phyloP scores from a whole-genome alignment of 345 rosid species.

The Cardamine occulta region DNA sequence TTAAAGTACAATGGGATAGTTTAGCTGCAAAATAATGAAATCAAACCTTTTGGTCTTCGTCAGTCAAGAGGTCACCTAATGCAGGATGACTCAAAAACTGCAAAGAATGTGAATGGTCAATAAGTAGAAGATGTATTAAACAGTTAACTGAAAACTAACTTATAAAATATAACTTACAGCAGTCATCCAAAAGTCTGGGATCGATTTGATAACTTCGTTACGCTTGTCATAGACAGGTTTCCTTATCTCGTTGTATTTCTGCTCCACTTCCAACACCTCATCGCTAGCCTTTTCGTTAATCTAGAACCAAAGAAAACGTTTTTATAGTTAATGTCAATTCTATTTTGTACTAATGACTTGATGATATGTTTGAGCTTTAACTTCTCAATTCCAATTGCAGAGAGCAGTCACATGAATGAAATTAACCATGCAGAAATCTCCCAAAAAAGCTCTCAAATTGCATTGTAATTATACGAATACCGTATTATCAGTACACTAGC shows the following conservation, averaged over 20 bases:
- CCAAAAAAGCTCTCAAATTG: background rate
- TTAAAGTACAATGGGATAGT: background rate
- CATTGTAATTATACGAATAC: conserved; percentile 6
- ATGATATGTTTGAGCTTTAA: conserved; percentile 15
- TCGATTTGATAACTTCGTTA: conserved; percentile 67
- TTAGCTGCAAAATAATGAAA: background rate
- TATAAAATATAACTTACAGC: conserved; percentile 60
- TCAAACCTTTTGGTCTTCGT: conserved; percentile 90
- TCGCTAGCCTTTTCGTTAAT: conserved; percentile 94
- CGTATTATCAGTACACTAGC: background rate
- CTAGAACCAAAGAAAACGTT: conserved; percentile 41
- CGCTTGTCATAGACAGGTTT: conserved; percentile 89
- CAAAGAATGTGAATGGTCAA: conserved; percentile 21
- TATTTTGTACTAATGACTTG: background rate
- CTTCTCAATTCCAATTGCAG: background rate
- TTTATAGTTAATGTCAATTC: background rate
- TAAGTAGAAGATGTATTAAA: background rate
- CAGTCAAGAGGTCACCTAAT: conserved; percentile 75
- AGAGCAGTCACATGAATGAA: conserved; percentile 1
- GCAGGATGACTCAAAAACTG: conserved; percentile 93
- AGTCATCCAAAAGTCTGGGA: conserved; percentile 93
- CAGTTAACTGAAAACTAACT: background rate
- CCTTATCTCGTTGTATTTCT: conserved; percentile 79
- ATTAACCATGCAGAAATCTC: background rate
- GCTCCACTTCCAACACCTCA: conserved; percentile 90